phyloP scores from a whole-genome alignment of 2,329 filamentous ascomycete genomes.

The Thielaviopsis cerberus region DNA sequence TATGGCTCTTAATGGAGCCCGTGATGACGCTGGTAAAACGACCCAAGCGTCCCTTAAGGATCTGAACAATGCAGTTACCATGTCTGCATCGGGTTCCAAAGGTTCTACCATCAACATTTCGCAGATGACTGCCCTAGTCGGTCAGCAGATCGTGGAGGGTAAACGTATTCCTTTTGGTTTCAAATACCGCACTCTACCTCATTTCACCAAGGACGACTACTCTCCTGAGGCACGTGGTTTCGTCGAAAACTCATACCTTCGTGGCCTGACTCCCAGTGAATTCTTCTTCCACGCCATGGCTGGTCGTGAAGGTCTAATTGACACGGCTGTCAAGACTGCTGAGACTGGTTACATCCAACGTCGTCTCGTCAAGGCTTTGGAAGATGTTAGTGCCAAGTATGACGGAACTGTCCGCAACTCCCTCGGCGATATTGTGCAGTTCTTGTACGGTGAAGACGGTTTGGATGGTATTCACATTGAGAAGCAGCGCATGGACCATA shows the following conservation, averaged over 20 bases:
- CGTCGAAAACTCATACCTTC: constrained; percentile 94
- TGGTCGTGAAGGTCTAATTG: constrained; percentile 97
- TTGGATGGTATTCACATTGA: constrained; percentile 87
- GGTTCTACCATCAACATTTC: constrained; percentile 98
- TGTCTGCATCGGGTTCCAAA: constrained; percentile 93
- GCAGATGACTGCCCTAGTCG: constrained; percentile 95
- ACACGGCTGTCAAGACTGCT: constrained; percentile 97
- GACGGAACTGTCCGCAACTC: constrained; percentile 96
- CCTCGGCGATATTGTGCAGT: constrained; percentile 87
- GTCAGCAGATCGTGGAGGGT: constrained; percentile 94
- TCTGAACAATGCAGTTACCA: constrained; percentile 88
- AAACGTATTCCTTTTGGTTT: constrained; percentile 98
- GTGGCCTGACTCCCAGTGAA: constrained; percentile 83
- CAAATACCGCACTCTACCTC: constrained; percentile 89
- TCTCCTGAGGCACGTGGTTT: constrained; percentile 93
- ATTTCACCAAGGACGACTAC: constrained; percentile 99
- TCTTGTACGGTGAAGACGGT: constrained; percentile 93
- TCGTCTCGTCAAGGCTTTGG: constrained; percentile 90
- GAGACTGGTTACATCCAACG: constrained; percentile 98
- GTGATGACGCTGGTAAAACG: constrained; percentile 86
- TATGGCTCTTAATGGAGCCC: constrained; percentile 79
- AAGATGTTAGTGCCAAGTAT: constrained; percentile 95
- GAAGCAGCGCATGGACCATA: constrained; percentile 73
- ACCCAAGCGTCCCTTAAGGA: constrained; percentile 88
- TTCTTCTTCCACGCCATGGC: constrained; percentile 99